Evolutionary conservation across 164 flowering plant species (phyloP), one percentile per base, ranked within the genome.

Genomic region (Sedum album): DNA sequence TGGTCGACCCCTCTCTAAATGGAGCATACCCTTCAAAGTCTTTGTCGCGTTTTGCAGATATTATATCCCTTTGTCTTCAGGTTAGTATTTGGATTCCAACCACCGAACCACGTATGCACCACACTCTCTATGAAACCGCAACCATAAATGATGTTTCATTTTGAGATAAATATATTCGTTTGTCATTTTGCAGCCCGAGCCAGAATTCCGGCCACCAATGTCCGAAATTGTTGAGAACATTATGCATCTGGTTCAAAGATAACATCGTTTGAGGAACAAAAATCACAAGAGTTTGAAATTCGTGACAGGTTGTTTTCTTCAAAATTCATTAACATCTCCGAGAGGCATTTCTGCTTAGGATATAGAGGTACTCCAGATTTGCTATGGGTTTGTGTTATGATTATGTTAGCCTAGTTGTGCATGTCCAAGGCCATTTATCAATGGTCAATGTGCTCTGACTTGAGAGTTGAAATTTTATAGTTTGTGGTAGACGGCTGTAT

Each of bases 121-220:
- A 4, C 0, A 44, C 1, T 11, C 15, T 44, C 15, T 11, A 44
- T 14, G 14, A 31, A 7, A 60, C 65, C 36, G 35, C 4, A 35
- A 4, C n/a, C 13, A 60, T 18, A 2, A 15, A 60, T 26, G 15
- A 42, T 10, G 17, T 42, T 42, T 10, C 31, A 55, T 55, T 55
- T 7, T 2, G 17, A 2, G 9, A 23, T 26, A 25, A 55, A 55
- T 28, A 25, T 66, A 49, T 48, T 23, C 1, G 36, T 39, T 35
- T 21, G 4, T 51, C 21, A 18, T 71, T 61, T 65, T 71, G 71
- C 85, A 88, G 94, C 65, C 73, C 13, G 94, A 85, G 72, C 91
- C 91, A 0, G 94, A 87, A 77, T 88, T 88, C 73, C 76, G 94
- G 75, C 94, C 91, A 10, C 81, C 86, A 10, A 82, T 85, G 75